Evolutionary conservation across 371 early-diverging fungal species (phyloP), one percentile per base, ranked within the genome.

Genomic region (Apophysomyces ossiformis): DNA sequence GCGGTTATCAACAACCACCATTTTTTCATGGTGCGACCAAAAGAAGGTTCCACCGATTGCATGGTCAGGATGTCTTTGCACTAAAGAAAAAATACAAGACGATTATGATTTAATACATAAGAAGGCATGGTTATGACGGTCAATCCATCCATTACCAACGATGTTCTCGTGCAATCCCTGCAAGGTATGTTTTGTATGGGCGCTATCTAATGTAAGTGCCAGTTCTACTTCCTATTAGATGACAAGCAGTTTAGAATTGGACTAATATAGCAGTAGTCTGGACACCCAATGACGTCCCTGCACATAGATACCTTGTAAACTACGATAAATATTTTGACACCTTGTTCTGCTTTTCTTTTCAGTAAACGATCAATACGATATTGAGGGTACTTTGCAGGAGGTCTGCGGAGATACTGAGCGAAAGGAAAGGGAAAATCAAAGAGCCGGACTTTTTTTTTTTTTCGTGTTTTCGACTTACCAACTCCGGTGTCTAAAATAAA

Each of bases 1-100:
- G 15, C 76, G 77, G 60, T 87, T 83, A 71, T 94, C 94, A 6
- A 94, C 76, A 0, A 92, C 76, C 4, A 88, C 89, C 61, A 90
- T 79, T 72, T 94, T 94, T 66, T 93, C 94, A 73, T 94, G 94
- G 65, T 93, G 93, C 16, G 89, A 87, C 93, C 93, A 92, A 70
- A 88, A 88, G 63, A 87, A 78, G 5, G 87, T 88, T 32, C 87
- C 86, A 35, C 87, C 85, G 4, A 85, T 78, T 21, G 77, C 78
- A 68, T 90, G 89, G 69, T 91, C 89, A 58, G 92, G 92, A 69
- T 91, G 88, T 45, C 92, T 79, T 74, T 87, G 86, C 12, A 92
- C 90, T 77, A 65, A 9, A 16, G 11, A 61, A 16, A n/a, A 12
- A 18, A 32, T 43, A 35, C 18, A 7, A 56, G 38, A 35, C 2